Conservation (phyloP, 176 grass and related monocot species). For the Juncus effusus region DNA sequence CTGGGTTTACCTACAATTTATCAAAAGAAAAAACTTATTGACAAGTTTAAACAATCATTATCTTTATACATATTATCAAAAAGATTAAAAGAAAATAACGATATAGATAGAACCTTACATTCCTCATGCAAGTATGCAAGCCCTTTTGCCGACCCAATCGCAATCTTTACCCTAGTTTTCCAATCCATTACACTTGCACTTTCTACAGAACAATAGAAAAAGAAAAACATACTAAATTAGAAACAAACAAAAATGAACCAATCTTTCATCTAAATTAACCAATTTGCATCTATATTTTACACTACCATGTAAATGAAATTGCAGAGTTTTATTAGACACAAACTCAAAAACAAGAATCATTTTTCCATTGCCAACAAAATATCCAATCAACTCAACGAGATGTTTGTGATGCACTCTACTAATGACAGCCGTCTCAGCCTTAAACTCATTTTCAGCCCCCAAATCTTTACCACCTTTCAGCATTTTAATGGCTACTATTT, state of each 20-base stretch:
- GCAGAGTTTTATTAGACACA: constrained; percentile 30
- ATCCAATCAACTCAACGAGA: constrained; percentile 33
- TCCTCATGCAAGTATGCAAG: constrained; percentile 38
- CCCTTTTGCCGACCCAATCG: constrained; percentile 33
- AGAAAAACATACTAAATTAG: background rate
- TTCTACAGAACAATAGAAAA: constrained; percentile 2
- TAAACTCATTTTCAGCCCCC: constrained; percentile 27
- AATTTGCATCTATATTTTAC: background rate
- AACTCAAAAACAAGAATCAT: constrained; percentile 38
- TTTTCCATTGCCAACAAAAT: constrained; percentile 23
- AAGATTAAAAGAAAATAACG: background rate
- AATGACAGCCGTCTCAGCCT: constrained; percentile 37
- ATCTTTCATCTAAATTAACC: background rate
- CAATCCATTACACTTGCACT: constrained; percentile 29
- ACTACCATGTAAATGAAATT: constrained; percentile 43
- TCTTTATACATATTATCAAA: background rate
- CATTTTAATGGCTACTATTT: constrained; percentile 27
- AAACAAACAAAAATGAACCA: too few relatives aligned
- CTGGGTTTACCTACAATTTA: constrained; percentile 33
- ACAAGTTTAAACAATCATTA: background rate
- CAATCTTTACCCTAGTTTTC: constrained; percentile 33
- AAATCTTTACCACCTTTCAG: constrained; percentile 28
- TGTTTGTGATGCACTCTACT: constrained; percentile 40
- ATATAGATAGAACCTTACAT: constrained; percentile 21
- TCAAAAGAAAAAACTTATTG: too few relatives aligned